Evolutionary conservation across 2,329 filamentous ascomycete genomes (phyloP).

Genomic region (Arthroderma sp.): DNA sequence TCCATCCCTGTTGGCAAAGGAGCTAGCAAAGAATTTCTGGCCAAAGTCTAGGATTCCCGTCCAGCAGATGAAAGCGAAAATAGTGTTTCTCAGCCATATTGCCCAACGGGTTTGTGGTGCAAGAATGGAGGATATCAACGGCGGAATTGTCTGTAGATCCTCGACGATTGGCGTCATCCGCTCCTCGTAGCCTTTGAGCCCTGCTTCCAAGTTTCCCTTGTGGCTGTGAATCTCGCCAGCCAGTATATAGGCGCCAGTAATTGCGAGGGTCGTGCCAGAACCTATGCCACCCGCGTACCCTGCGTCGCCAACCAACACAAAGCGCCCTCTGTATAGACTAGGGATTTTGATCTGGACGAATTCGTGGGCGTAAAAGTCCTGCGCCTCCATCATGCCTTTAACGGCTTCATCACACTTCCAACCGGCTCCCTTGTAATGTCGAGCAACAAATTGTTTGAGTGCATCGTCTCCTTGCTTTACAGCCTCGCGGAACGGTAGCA

Average conservation of each 20-base stretch:
- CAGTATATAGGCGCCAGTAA: slow-evolving; percentile 40
- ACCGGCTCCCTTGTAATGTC: slow-evolving; percentile 23
- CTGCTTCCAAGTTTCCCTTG: slow-evolving; percentile 7
- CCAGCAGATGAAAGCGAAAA: too few relatives aligned
- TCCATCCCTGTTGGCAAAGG: too few relatives aligned
- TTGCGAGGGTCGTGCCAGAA: slow-evolving; percentile 22
- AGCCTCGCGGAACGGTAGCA: too few relatives aligned
- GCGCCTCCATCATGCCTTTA: slow-evolving; percentile 24
- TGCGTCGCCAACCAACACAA: slow-evolving; percentile 31
- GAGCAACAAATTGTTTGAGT: slow-evolving; percentile 16
- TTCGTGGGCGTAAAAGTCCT: slow-evolving; percentile 35
- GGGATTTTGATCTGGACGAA: slow-evolving; percentile 21
- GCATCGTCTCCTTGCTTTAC: too few relatives aligned
- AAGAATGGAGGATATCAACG: too few relatives aligned
- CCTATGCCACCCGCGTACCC: slow-evolving; percentile 26
- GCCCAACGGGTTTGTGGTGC: too few relatives aligned
- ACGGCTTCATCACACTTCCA: slow-evolving; percentile 27
- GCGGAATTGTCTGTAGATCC: too few relatives aligned
- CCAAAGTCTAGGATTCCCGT: too few relatives aligned
- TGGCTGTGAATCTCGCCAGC: slow-evolving; percentile 35
- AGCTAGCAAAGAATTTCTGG: too few relatives aligned
- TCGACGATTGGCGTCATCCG: too few relatives aligned
- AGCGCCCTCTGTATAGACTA: slow-evolving; percentile 19
- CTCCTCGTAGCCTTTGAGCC: too few relatives aligned
- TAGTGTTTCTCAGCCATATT: too few relatives aligned